A percentile compares a stretch with the other conserved stretches of the same genome.
phyloP scores from a whole-genome alignment of 257 asterid species.

The Petrea volubilis region DNA sequence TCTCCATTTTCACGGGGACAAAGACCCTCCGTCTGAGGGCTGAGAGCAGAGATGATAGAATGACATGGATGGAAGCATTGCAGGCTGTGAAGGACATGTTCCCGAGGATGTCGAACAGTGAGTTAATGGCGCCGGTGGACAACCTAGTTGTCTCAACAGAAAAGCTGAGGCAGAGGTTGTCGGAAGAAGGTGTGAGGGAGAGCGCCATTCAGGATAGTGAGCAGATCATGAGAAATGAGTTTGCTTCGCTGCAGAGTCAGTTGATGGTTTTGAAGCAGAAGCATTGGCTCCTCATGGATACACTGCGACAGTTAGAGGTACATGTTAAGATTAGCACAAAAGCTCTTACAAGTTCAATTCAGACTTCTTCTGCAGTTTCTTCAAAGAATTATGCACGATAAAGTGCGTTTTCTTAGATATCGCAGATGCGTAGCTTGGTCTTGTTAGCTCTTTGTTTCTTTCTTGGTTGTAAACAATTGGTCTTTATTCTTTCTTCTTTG shows the following conservation, averaged over 20 bases:
- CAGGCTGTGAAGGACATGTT: constrained; percentile 91
- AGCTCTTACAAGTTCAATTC: constrained; percentile 38
- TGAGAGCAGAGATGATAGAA: constrained; percentile 76
- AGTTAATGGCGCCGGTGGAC: constrained; percentile 86
- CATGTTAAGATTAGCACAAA: constrained; percentile 46
- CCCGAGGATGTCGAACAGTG: constrained; percentile 95
- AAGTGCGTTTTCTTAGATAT: constrained; percentile 34
- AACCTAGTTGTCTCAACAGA: constrained; percentile 69
- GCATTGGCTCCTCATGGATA: constrained; percentile 79
- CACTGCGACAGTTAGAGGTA: constrained; percentile 96
- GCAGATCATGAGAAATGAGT: constrained; percentile 81
- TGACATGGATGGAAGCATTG: constrained; percentile 87
- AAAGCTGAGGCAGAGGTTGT: constrained; percentile 68
- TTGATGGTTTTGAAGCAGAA: constrained; percentile 77
- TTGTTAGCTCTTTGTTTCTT: constrained; percentile 24
- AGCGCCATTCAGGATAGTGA: constrained; percentile 76
- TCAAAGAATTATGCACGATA: constrained; percentile 31
- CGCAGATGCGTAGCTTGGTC: constrained; percentile 24
- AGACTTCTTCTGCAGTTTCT: constrained; percentile 43
- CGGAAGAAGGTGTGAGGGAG: constrained; percentile 73
- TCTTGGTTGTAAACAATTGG: constrained; percentile 12
- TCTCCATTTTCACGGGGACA: constrained; percentile 92
- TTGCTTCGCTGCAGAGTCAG: constrained; percentile 76
- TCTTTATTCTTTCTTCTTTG: constrained; percentile 8
- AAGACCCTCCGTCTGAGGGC: constrained; percentile 92